Evolutionary conservation across 805 yeast species (phyloP), one percentile per base, ranked within the genome.

Genomic region (Metschnikowia gelsemii): DNA sequence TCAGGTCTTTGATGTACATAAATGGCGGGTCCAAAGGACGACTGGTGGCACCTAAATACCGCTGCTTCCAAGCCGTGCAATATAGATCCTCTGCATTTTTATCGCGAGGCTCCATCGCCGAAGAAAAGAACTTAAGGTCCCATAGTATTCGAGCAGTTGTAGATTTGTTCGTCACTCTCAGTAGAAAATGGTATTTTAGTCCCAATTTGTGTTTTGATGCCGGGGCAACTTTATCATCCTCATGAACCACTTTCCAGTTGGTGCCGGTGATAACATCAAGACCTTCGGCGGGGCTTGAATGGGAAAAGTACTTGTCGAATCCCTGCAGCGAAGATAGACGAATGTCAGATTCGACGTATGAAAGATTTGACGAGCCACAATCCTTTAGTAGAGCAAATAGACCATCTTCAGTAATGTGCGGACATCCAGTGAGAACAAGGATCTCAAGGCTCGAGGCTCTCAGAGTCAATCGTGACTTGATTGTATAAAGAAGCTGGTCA

Each of bases 401-500:
- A 2, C 54, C 55, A 19, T 22, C 21, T n/a, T 24, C 35, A 4
- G 51, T 33, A 9, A 52, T 31, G 8, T 42, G 26, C 3, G 53
- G 49, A 27, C 71, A 64, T 7, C 57, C 52, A 18, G 41, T 37
- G 1, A 68, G 16, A 14, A 52, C 39, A 3, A 68, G 37, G 5
- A 63, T 40, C 26, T 55, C 48, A 14, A 68, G 48, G 6, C 47
- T 48, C 2, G 50, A 62, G 17, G 24, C 46, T 48, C 28, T 45
- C 51, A 16, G 52, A 46, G 31, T 49, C 38, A 14, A 17, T 13
- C 45, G 59, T 38, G 33, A 54, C 41, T 9, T 48, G 30, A 68
- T 40, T 18, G 59, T 59, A 32, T 53, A 47, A 4, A 68, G 32
- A 22, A 57, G 62, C 26, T 47, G 57, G 47, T 68, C 73, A 47